These are phyloP conservation scores for Hippophae tibetana DNA, from an alignment of 306 rosid species.

Conservation along the genomic window DNA sequence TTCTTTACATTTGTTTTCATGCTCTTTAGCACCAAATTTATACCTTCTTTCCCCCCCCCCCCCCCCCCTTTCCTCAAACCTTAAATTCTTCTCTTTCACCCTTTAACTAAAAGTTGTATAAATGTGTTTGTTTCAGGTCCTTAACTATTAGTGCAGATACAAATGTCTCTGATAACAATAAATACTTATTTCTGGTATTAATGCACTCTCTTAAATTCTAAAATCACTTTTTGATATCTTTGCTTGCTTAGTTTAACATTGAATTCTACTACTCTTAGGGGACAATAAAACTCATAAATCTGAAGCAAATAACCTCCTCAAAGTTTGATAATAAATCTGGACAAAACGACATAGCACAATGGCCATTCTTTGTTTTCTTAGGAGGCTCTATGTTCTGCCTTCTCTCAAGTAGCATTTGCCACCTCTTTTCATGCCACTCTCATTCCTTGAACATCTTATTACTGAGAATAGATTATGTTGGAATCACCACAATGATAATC, in stretches of 20 bases:
- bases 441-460: constrained; percentile 44
- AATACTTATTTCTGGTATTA: constrained; percentile 32
- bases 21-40: neutral
- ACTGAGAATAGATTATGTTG: constrained; percentile 63
- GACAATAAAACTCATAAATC: constrained; percentile 37
- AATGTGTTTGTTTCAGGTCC: constrained; percentile 37
- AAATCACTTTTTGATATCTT: neutral
- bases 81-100: neutral
- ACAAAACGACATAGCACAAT: constrained; percentile 24
- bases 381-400: constrained; percentile 93
- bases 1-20: neutral
- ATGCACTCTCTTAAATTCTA: neutral
- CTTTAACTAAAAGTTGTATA: neutral
- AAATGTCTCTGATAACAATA: constrained; percentile 50
- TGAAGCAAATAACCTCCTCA: constrained; percentile 36
- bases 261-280: constrained; percentile 30
- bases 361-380: constrained; percentile 92
- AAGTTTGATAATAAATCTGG: constrained; percentile 18
- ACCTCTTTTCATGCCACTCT: constrained; percentile 88
- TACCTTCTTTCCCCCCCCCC: neutral
- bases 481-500: constrained; percentile 82
- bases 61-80: neutral
- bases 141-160: constrained; percentile 32
- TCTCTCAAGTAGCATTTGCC: constrained; percentile 84
- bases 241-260: neutral